phyloP scores from a whole-genome alignment of 805 yeast species.

The Pichia heedii region DNA sequence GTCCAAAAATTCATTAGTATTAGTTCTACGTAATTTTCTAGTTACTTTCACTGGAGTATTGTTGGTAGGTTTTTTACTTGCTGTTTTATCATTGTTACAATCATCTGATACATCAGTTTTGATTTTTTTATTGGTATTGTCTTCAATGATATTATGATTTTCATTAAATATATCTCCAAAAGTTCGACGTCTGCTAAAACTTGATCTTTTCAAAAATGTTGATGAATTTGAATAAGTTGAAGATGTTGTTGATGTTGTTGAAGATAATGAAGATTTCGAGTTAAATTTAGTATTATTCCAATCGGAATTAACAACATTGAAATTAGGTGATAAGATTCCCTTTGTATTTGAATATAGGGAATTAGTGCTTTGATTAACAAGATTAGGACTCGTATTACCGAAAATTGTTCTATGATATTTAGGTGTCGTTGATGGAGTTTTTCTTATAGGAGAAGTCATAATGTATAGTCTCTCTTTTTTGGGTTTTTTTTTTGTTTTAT shows the following conservation, averaged over 20 bases:
- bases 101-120: neutral
- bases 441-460: neutral
- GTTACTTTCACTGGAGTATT: conserved; percentile 16
- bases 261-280: neutral
- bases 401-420: conserved; percentile 24
- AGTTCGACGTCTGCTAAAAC: conserved; percentile 5
- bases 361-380: conserved; percentile 19
- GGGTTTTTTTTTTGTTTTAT: too few relatives aligned
- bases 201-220: conserved; percentile 4
- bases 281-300: conserved; percentile 16
- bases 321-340: conserved; percentile 27
- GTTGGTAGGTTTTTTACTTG: conserved; percentile 1
- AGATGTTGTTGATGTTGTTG: neutral
- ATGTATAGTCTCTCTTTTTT: too few relatives aligned
- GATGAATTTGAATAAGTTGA: neutral
- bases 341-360: conserved; percentile 23
- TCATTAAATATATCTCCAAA: conserved; percentile 9
- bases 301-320: conserved; percentile 28
- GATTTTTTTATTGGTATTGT: neutral
- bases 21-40: conserved; percentile 23
- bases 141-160: conserved; percentile 1
- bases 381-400: conserved; percentile 25
- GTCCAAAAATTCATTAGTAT: conserved; percentile 35
- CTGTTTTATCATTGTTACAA: neutral
- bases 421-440: conserved; percentile 2